These are phyloP conservation scores for Phaeosphaeria sp. DNA, from an alignment of 2,329 filamentous ascomycete species.

Conservation along the genomic window DNA sequence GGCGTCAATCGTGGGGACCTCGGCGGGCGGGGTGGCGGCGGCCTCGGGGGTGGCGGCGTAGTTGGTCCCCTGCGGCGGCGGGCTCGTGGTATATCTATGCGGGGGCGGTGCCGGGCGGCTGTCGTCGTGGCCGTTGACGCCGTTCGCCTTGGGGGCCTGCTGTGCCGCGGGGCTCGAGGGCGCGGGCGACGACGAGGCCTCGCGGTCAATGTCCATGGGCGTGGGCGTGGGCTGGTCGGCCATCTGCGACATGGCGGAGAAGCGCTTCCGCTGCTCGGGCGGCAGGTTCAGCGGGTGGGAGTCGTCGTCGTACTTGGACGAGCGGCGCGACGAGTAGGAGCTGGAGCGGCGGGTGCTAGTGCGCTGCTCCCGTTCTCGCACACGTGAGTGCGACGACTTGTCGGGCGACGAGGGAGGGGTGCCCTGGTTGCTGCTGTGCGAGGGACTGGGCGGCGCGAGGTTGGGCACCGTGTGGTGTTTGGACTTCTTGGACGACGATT, in stretches of 20 bases:
- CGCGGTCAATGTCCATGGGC: conserved; percentile 80
- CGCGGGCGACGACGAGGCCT: conserved; percentile 64
- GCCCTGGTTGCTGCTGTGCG: conserved; percentile 27
- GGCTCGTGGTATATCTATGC: conserved; percentile 64
- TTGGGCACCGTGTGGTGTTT: conserved; percentile 33
- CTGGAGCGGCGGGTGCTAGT: conserved; percentile 34
- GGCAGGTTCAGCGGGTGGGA: conserved; percentile 89
- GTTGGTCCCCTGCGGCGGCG: conserved; percentile 51
- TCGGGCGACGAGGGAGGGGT: conserved; percentile 48
- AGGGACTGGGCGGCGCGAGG: conserved; percentile 30
- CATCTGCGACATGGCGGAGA: conserved; percentile 70
- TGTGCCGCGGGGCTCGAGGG: conserved; percentile 56
- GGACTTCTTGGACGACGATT: conserved; percentile 47
- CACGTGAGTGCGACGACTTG: conserved; percentile 42
- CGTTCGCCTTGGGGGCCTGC: conserved; percentile 58
- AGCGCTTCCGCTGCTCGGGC: conserved; percentile 83
- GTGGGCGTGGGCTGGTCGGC: conserved; percentile 61
- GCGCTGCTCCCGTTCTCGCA: conserved; percentile 42
- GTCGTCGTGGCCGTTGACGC: conserved; percentile 54
- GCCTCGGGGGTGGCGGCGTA: conserved; percentile 48
- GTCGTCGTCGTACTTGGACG: conserved; percentile 66
- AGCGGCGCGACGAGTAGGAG: conserved; percentile 45
- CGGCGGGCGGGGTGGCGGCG: conserved; percentile 47
- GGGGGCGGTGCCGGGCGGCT: conserved; percentile 71
- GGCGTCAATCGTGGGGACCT: conserved; percentile 72